phyloP scores from a whole-genome alignment of 1,139 yeast genomes.

The Nakaseomyces bracarensis region DNA sequence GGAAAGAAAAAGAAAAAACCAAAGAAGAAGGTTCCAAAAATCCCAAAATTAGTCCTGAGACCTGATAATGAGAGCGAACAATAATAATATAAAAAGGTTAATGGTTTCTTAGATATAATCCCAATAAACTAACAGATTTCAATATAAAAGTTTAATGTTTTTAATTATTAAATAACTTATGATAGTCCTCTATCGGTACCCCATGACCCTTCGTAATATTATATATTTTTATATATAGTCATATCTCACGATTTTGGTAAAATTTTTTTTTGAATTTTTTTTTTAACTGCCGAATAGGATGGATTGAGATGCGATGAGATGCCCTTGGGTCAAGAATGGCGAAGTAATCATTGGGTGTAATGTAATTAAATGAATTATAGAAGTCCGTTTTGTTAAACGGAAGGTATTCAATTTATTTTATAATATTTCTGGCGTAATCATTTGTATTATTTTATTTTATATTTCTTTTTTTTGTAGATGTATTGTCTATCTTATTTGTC shows the following conservation, averaged over 20 bases:
- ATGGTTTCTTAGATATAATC: too few species aligned
- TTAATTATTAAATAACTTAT: background rate
- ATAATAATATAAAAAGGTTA: too few species aligned
- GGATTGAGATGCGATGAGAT: background rate
- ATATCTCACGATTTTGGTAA: background rate
- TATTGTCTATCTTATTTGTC: background rate
- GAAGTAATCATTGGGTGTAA: background rate
- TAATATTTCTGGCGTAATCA: too few species aligned
- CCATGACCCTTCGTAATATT: too few species aligned
- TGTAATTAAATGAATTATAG: too few species aligned
- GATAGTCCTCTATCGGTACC: too few species aligned
- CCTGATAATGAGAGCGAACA: too few species aligned
- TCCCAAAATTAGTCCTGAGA: background rate
- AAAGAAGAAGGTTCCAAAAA: constrained; percentile 11
- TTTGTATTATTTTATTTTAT: background rate
- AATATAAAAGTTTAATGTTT: background rate
- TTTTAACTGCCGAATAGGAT: background rate
- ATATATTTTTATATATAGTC: background rate
- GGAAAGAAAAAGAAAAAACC: constrained; percentile 12
- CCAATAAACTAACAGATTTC: too few species aligned
- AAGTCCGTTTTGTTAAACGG: too few species aligned
- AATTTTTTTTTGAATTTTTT: background rate
- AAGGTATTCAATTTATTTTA: too few species aligned
- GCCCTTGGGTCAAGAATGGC: background rate
- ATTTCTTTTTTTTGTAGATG: background rate